Conservation (phyloP, 148 eudicot species). For the Arbutus unedo region DNA sequence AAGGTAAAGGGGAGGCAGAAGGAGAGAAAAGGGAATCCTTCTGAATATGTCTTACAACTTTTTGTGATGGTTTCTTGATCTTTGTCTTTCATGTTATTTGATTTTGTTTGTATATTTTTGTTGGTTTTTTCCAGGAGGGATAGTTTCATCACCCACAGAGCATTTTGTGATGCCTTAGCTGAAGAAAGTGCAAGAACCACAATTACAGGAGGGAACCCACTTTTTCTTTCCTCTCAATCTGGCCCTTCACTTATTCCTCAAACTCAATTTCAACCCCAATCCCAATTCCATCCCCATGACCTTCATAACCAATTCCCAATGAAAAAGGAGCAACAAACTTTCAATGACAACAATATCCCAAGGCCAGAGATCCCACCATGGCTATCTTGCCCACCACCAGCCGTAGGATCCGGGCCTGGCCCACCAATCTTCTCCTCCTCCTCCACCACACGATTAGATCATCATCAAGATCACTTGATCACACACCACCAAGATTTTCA, state of each 20-base stretch:
- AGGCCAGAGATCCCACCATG: slow-evolving; percentile 49
- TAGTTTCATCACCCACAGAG: slow-evolving; percentile 96
- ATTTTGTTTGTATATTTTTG: not conserved
- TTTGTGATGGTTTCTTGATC: not conserved
- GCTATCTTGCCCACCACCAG: slow-evolving; percentile 33
- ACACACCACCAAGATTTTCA: not conserved
- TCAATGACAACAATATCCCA: slow-evolving; percentile 16
- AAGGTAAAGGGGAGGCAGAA: not conserved
- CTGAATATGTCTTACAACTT: not conserved
- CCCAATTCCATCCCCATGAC: slow-evolving; percentile 29
- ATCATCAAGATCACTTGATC: slow-evolving; percentile 19
- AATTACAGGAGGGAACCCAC: slow-evolving; percentile 32
- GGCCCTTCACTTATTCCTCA: slow-evolving; percentile 24
- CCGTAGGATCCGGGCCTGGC: slow-evolving; percentile 16
- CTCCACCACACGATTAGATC: slow-evolving; percentile 17
- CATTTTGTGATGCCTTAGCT: slow-evolving; percentile 92
- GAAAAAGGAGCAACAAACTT: slow-evolving; percentile 54
- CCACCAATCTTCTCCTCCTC: slow-evolving; percentile 28
- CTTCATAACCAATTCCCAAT: not conserved
- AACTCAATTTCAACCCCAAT: slow-evolving; percentile 25
- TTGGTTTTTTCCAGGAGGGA: slow-evolving; percentile 58
- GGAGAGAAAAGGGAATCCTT: not conserved
- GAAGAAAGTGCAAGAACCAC: slow-evolving; percentile 77
- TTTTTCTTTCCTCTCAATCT: slow-evolving; percentile 26
- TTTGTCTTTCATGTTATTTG: slow-evolving; percentile 2